Conservation (phyloP, 2,329 filamentous ascomycete genomes). For the Knoxdaviesia capensis region DNA sequence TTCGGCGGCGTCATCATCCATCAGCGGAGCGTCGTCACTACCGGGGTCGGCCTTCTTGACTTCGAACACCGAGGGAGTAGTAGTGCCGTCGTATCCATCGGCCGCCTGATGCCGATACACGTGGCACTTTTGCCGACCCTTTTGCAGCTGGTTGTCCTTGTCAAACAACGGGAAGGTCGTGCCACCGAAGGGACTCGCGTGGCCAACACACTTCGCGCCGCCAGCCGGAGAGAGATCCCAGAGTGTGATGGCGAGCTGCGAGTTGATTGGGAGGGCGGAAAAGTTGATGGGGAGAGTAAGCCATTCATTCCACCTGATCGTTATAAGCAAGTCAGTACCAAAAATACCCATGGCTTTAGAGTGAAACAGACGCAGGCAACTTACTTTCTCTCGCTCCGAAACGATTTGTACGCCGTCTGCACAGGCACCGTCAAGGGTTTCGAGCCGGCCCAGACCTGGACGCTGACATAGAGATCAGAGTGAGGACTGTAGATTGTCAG, state of each 20-base stretch:
- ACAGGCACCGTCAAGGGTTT: slow-evolving; percentile 84
- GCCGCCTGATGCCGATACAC: slow-evolving; percentile 66
- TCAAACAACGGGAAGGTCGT: slow-evolving; percentile 90
- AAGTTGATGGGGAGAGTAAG: slow-evolving; percentile 72
- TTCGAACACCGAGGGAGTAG: slow-evolving; percentile 36
- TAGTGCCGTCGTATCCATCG: slow-evolving; percentile 64
- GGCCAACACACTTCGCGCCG: slow-evolving; percentile 45
- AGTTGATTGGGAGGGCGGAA: slow-evolving; percentile 58
- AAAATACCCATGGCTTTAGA: neutral
- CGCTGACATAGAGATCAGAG: slow-evolving; percentile 84
- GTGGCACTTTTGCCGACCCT: slow-evolving; percentile 79
- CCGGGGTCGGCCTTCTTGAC: slow-evolving; percentile 27
- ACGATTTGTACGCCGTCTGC: slow-evolving; percentile 83
- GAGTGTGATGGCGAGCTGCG: slow-evolving; percentile 74
- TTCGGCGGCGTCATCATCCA: slow-evolving; percentile 62
- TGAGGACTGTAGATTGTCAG: slow-evolving; percentile 30
- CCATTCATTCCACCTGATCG: slow-evolving; percentile 80
- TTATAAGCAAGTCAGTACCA: slow-evolving; percentile 1
- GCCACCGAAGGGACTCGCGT: slow-evolving; percentile 81
- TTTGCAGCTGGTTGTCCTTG: slow-evolving; percentile 73
- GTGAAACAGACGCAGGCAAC: slow-evolving; percentile 2
- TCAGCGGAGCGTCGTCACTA: slow-evolving; percentile 24
- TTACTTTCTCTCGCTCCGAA: slow-evolving; percentile 51
- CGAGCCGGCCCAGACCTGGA: slow-evolving; percentile 86
- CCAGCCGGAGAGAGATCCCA: slow-evolving; percentile 83